A percentile compares a stretch with the other conserved stretches of the same genome.
Evolutionary conservation across 352 stramenopile species (phyloP).

Genomic region (Stramenopiles sp.): DNA sequence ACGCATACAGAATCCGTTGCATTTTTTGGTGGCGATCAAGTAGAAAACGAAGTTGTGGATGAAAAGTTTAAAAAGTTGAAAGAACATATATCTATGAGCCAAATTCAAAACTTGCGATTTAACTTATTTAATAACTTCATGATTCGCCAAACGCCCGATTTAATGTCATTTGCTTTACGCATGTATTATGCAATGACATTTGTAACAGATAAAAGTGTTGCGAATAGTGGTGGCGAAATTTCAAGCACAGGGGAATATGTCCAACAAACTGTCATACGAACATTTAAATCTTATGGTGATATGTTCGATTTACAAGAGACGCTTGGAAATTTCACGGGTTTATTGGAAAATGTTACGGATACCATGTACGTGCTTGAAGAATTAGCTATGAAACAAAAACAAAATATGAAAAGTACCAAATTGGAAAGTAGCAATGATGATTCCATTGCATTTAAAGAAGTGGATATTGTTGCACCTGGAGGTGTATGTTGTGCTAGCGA

Average conservation of each 20-base stretch:
- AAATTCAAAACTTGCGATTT: neutral
- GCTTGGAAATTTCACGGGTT: neutral
- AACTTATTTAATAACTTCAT: neutral
- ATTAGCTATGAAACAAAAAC: neutral
- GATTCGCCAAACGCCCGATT: neutral
- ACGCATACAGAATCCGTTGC: neutral
- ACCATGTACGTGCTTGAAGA: neutral
- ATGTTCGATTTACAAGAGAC: neutral
- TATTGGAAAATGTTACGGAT: neutral
- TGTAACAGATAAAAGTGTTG: neutral
- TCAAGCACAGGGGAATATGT: neutral
- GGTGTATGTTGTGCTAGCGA: neutral
- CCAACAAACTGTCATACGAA: neutral
- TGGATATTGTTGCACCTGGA: neutral
- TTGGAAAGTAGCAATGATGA: neutral
- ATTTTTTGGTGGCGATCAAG: neutral
- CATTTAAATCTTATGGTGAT: neutral
- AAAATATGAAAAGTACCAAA: neutral
- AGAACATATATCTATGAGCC: neutral
- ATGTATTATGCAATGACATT: neutral
- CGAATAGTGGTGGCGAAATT: neutral
- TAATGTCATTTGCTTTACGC: neutral
- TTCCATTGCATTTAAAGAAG: neutral
- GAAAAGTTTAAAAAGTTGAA: neutral
- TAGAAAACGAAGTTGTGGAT: neutral